Evolutionary conservation across 805 yeast species (phyloP), one percentile per base, ranked within the genome.

Genomic region (Ogataea chonburiensis): DNA sequence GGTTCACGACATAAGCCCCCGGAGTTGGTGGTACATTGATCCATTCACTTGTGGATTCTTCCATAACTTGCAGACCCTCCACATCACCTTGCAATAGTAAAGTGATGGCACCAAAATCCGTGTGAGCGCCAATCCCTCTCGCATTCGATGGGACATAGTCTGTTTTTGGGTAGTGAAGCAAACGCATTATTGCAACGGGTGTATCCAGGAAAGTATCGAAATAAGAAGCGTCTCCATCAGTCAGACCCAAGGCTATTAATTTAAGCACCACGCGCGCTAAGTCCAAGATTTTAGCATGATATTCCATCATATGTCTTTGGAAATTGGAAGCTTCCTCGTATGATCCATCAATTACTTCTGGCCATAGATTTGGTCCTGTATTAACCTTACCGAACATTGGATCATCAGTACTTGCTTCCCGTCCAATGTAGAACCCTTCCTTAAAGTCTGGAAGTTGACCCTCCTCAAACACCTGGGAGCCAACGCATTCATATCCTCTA

Each of bases 61-160:
- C 53, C 17, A 56, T 42, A 11, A 63, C 66, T 38, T 63, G 63
- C 19, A 63, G 40, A 4, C 66, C 68, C 1, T 61, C 58, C 17
- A 54, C 55, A 7, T 47, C 43, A 21, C 58, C 66, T 31, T 60
- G 65, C 27, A 48, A 45, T 12, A 61, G 42, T 19, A 61, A 43
- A 1, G 66, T 61, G 28, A 61, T 34, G 13, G 52, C 47, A 14
- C 56, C 62, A 39, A 56, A 57, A 35, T 61, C 66, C 3, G 62
- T 58, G 38, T 61, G 65, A 11, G 65, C 61, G n/a, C 65, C 64
- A 32, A 60, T 55, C 7, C 66, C 64, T 31, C 56, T 48, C 37
- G 53, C 55, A n/a, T 49, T 46, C 7, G 45, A 54, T 6, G 43
- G 49, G 8, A 51, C 37, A 17, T 50, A 47, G 13, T 47, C 53